Evolutionary conservation across 306 rosid genomes (phyloP), one percentile per base, ranked within the genome.

Genomic region (Quillaja saponaria): DNA sequence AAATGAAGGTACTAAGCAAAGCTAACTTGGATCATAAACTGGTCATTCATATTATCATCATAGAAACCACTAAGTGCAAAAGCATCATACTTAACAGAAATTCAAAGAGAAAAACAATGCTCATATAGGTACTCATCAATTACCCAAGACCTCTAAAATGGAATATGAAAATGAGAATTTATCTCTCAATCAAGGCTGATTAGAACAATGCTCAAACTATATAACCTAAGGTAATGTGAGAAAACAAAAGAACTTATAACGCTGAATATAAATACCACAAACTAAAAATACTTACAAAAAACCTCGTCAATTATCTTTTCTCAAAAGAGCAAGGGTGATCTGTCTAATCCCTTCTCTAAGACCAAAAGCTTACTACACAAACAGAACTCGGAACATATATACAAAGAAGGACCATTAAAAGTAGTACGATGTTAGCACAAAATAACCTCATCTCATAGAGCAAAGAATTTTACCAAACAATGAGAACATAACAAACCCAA

Each of bases 401-500:
- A 66, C 74, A 64, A 44, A 13, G 48, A 54, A 13, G 17, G 63
- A 62, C 52, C 61, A 67, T 49, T 6, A 19, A 13, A 17, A n/a
- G n/a, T n/a, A n/a, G 15, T 41, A 20, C 71, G 41, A 53, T 49
- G 57, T 34, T 12, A 20, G 37, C 49, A 13, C 19, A 18, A 68
- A 72, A 72, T 58, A 6, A 28, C 41, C 28, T 51, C 18, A 66
- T 1, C n/a, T 35, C 21, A 55, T 4, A 38, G 18, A 42, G 46
- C 58, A 13, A 39, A 37, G 34, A 41, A 67, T 57, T 49, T 53
- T 76, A 28, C 49, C 64, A 58, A 71, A 51, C 57, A 59, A 61
- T 55, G 51, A 59, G 12, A 47, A 15, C 37, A 67, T 21, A 67
- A 61, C 20, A 34, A 47, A 72, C 49, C 72, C 68, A 79, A 66